Conservation (phyloP, 2,329 filamentous ascomycete genomes). For the Xylariomycetidae sp. region DNA sequence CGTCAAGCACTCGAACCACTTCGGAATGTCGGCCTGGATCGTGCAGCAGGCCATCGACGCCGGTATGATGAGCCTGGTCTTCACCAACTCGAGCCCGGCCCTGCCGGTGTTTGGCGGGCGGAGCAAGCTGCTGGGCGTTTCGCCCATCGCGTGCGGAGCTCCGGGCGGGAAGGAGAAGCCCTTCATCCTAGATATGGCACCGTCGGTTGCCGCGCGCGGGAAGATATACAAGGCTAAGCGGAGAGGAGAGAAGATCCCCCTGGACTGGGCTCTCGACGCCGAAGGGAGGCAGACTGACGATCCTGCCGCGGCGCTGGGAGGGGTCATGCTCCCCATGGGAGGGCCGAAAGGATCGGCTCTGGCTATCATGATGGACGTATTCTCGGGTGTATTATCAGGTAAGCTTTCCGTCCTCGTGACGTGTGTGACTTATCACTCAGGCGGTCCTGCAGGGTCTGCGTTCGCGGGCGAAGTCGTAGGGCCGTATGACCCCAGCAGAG, state of each 20-base stretch:
- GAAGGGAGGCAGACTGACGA: constrained; percentile 68
- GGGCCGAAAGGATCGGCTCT: constrained; percentile 77
- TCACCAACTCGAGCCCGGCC: constrained; percentile 69
- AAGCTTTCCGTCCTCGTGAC: background rate
- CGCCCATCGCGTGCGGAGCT: constrained; percentile 71
- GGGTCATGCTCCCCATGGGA: constrained; percentile 83
- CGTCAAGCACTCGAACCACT: constrained; percentile 75
- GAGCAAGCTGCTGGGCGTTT: constrained; percentile 67
- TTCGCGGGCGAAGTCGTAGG: constrained; percentile 74
- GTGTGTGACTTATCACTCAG: too few relatives aligned
- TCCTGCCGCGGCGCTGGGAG: constrained; percentile 63
- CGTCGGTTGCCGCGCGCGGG: constrained; percentile 63
- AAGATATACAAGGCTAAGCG: constrained; percentile 69
- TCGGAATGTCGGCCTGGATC: constrained; percentile 78
- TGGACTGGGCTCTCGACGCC: constrained; percentile 70
- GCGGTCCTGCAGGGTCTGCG: constrained; percentile 59
- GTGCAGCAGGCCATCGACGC: constrained; percentile 73
- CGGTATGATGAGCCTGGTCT: constrained; percentile 65
- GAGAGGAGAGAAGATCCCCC: constrained; percentile 64
- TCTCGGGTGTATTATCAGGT: constrained; percentile 68
- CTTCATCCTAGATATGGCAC: constrained; percentile 75
- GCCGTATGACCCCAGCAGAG: constrained; percentile 67
- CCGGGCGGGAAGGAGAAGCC: constrained; percentile 54
- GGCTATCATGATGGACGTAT: constrained; percentile 85
- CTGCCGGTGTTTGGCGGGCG: constrained; percentile 67